Evolutionary conservation across 805 yeast species (phyloP), one percentile per base, ranked within the genome.

Genomic region (Candida gorgasii): DNA sequence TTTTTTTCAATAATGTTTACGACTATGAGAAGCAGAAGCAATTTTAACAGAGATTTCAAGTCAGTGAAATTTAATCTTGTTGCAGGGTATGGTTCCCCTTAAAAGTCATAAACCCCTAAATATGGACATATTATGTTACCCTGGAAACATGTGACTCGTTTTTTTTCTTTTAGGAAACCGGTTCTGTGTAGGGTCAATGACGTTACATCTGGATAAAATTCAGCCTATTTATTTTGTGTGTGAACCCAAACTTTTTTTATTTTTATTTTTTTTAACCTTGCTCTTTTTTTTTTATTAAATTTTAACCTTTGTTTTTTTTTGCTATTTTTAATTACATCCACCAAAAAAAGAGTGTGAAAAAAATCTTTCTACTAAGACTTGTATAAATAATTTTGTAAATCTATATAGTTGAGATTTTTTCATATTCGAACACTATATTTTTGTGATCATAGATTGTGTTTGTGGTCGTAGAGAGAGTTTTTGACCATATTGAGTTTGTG

Each of bases 271-370:
- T 34, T 34, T 22, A 22, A 15, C 20, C 15, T 33, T 34, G 37
- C 37, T 34, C 37, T 34, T 34, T 34, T 34, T 34, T 34, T 34
- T 31, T 11, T 14, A 14, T 7, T n/a, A 11, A 30, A 30, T 5
- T 13, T 31, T 31, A 31, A 18, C 35, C 24, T 31, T 34, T 34
- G 28, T 20, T 34, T 34, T 34, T 33, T 33, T 34, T 34, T 34
- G 37, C 37, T 34, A 34, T 34, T 34, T 34, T 34, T 23, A 23
- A 20, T 14, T 20, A 19, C 36, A 33, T 14, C 37, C 28, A 20
- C 37, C 37, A 20, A 34, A 34, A 34, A 19, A 24, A 18, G 37
- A 34, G 37, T 23, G 37, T 34, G 37, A 34, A 34, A 34, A n/a
- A n/a, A 22, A 7, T 13, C 15, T 20, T 34, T 19, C 13, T 18